phyloP scores from a whole-genome alignment of 83 land plant genomes.

The Picea engelmannii region DNA sequence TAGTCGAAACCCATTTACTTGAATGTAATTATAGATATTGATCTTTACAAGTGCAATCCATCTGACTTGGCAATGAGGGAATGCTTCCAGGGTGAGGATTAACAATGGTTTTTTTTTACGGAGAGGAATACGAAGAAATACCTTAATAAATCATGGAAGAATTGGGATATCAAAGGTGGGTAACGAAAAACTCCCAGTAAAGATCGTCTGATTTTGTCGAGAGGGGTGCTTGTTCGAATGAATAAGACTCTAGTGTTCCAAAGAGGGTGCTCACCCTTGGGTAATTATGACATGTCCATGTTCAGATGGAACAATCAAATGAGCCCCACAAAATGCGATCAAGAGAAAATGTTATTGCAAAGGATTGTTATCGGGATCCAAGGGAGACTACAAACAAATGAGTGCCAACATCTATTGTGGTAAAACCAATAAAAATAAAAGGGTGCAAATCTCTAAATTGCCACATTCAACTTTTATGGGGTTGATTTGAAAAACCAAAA shows the following conservation, averaged over 20 bases:
- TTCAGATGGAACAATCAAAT: too few species aligned
- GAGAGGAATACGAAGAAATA: slow-evolving; percentile 37
- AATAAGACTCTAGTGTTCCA: slow-evolving; percentile 66
- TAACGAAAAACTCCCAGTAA: slow-evolving; percentile 68
- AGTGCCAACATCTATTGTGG: too few species aligned
- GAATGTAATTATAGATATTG: slow-evolving; percentile 59
- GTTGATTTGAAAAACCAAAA: too few species aligned
- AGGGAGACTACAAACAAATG: too few species aligned
- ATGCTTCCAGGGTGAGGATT: slow-evolving; percentile 20
- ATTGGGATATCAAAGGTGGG: slow-evolving; percentile 43
- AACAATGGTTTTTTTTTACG: slow-evolving; percentile 24
- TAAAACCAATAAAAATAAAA: too few species aligned
- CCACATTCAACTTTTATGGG: too few species aligned
- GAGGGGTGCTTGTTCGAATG: slow-evolving; percentile 39
- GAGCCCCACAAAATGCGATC: too few species aligned
- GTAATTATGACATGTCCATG: too few species aligned
- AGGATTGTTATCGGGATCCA: too few species aligned
- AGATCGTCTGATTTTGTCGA: slow-evolving; percentile 24
- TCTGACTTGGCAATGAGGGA: slow-evolving; percentile 68
- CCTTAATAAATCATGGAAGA: slow-evolving; percentile 38
- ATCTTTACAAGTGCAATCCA: slow-evolving; percentile 79
- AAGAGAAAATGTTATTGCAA: too few species aligned
- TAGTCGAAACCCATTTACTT: slow-evolving; percentile 22
- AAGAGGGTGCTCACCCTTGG: slow-evolving; percentile 40
- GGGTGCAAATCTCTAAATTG: too few species aligned